Base-by-base conservation (phyloP, 2,329 filamentous ascomycete species). In the Fusarium sp. region DNA sequence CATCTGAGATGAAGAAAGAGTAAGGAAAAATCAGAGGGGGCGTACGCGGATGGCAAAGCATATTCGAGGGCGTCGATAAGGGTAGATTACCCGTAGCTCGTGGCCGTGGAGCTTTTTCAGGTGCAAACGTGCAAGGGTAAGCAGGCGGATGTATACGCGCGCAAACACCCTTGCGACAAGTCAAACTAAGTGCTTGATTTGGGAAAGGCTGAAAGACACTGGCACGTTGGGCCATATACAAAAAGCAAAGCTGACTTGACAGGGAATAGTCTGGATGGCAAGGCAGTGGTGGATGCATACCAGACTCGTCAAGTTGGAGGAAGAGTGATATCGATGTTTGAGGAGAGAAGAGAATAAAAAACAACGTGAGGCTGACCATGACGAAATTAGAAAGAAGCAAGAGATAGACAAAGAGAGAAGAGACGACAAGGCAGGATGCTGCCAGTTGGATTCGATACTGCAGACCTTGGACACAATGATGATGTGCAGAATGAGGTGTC, bases 401-500 rank as follows among this genome's bases (percentile, higher is more conserved):
- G 41, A 58, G 23, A 45, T 23, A 47, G 41, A 9, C 5, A 46
- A 23, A 23, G 55, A 47, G 58, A 70, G 28, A 70, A 70, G 67
- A 70, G 62, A 70, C 18, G 53, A 70, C 46, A 57, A 69, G 37
- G 42, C 18, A 31, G 38, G 47, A 51, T 55, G 31, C 41, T 36
- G 44, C 47, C 41, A 65, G 54, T 59, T 47, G 57, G 62, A 46
- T 57, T 41, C 36, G 23, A 57, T 55, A 42, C 13, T 18, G 31
- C 59, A 41, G 36, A 62, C 41, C 69, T 20, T 40, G 44, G 62
- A 57, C 52, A 54, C 40, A 53, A 71, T 73, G 56, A 71, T 73
- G 67, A 70, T 70, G 67, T 70, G 67, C 67, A 70, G 67, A 63
- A 70, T 65, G 50, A 70, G 47, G 67, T 68, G 63, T 70, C 62